Evolutionary conservation across 2,329 filamentous ascomycete species (phyloP).

Genomic region (Nannizziopsis arthrosporioides): DNA sequence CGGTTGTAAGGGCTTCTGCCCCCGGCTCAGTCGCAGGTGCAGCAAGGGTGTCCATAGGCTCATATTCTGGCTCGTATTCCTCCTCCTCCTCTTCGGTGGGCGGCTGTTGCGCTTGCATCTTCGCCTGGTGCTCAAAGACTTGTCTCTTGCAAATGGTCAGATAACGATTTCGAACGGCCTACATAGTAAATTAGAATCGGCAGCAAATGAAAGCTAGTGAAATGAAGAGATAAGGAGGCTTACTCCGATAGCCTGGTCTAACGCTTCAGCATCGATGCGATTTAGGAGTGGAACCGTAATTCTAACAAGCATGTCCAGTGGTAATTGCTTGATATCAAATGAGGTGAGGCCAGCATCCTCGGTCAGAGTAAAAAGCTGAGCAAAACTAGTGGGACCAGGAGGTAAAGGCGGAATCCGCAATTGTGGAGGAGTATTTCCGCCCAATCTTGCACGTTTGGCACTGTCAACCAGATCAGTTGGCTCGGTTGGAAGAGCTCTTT

Average conservation of each 20-base stretch:
- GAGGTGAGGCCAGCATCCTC: slow-evolving; percentile 58
- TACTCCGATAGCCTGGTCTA: slow-evolving; percentile 63
- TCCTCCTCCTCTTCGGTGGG: slow-evolving; percentile 56
- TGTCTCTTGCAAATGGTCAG: slow-evolving; percentile 29
- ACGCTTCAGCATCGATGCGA: slow-evolving; percentile 54
- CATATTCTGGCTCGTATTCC: slow-evolving; percentile 84
- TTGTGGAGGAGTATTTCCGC: slow-evolving; percentile 38
- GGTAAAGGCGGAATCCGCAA: slow-evolving; percentile 57
- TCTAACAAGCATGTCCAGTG: slow-evolving; percentile 61
- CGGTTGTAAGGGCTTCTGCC: slow-evolving; percentile 65
- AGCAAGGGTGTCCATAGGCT: slow-evolving; percentile 48
- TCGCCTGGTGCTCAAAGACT: slow-evolving; percentile 18
- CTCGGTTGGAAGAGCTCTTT: slow-evolving; percentile 60
- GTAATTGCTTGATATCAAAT: slow-evolving; percentile 75
- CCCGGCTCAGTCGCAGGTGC: slow-evolving; percentile 16
- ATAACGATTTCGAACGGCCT: slow-evolving; percentile 32
- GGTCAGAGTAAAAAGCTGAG: slow-evolving; percentile 78
- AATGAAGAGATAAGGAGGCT: slow-evolving; percentile 22
- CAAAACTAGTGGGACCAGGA: slow-evolving; percentile 63
- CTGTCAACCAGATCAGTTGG: slow-evolving; percentile 60
- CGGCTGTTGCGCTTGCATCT: slow-evolving; percentile 23
- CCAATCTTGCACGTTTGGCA: slow-evolving; percentile 69
- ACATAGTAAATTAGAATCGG: neutral
- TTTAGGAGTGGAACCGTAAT: slow-evolving; percentile 71
- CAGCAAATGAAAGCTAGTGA: neutral